Base-by-base conservation (phyloP, 2,329 filamentous ascomycete genomes). In the Hymenotorrendiella dingleyae region DNA sequence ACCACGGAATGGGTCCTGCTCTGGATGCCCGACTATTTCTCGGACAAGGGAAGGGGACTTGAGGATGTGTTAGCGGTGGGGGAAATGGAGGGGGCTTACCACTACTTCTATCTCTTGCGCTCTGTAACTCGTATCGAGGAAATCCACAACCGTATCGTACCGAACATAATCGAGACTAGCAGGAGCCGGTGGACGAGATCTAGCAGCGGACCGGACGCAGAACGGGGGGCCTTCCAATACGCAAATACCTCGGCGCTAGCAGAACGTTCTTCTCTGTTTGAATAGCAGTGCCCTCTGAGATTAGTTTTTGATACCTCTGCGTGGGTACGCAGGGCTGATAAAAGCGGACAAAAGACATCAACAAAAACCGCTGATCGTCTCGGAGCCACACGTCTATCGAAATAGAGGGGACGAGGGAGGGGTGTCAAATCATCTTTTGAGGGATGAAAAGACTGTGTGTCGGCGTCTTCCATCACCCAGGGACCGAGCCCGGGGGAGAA, bases 251-350 rank as follows among this genome's bases (percentile, higher is more conserved):
- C 47, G 42, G 50, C 45, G n/a, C 45, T 56, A 43, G 57, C 54
- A 55, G 51, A 57, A 65, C 56, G 42, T 50, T 67, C 79, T 77
- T 83, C 80, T 90, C 86, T 73, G 82, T 88, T 61, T 82, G 85
- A 77, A 62, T 71, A 75, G 84, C 87, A 86, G 77, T 82, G 78
- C 82, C 85, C 81, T 86, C 84, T 64, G 73, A 82, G 87, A 94
- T 83, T 80, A 70, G 86, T 93, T 89, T 96, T 95, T 94, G 84
- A 71, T 84, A 90, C 83, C 85, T 82, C 84, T 80, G 79, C 79
- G 62, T 42, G 45, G 42, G 56, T 61, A 62, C 59, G 77, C 78
- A 82, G 80, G 83, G 84, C 80, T 66, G 70, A 72, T 70, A 72
- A 72, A 70, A 72, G 75, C 86, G 86, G 76, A 84, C 86, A 94